Percentiles rank a stretch among this genome's conserved stretches.
Evolutionary conservation across 192 early-diverging fungal species (phyloP).

Genomic region (Martensiomyces pterosporus): DNA sequence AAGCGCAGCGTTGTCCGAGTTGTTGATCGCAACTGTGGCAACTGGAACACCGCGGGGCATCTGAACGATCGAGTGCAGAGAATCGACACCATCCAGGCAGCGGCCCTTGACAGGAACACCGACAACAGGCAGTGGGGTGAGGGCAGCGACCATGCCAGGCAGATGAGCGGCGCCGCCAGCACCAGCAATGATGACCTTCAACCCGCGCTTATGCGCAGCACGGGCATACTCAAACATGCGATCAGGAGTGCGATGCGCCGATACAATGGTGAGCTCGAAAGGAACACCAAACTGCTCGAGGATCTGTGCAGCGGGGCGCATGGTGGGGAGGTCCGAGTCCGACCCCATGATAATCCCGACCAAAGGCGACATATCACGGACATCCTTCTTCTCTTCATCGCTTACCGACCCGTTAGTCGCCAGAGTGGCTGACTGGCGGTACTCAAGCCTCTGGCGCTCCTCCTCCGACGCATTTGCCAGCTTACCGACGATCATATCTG

Average conservation of each 20-base stretch:
- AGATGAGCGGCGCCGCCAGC: conserved; percentile 98
- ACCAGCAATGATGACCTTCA: conserved; percentile 97
- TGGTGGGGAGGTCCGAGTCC: conserved; percentile 93
- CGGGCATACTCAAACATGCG: conserved; percentile 92
- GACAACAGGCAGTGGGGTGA: conserved; percentile 96
- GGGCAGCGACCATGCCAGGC: conserved; percentile 98
- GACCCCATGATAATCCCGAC: conserved; percentile 99
- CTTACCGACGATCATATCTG: conserved; percentile 56
- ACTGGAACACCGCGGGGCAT: conserved; percentile 99
- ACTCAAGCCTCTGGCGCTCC: conserved; percentile 30
- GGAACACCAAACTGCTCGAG: conserved; percentile 87
- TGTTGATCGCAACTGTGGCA: conserved; percentile 98
- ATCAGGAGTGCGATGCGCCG: conserved; percentile 92
- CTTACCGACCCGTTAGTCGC: conserved; percentile 24
- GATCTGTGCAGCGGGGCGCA: conserved; percentile 87
- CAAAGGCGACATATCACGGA: conserved; percentile 56
- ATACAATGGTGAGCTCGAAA: conserved; percentile 96
- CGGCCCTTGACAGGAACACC: conserved; percentile 95
- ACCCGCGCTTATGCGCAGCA: conserved; percentile 78
- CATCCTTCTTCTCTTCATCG: conserved; percentile 27
- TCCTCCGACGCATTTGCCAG: conserved; percentile 45
- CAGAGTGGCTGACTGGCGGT: conserved; percentile 10
- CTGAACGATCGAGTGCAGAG: conserved; percentile 96
- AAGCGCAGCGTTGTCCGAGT: conserved; percentile 93
- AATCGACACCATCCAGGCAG: conserved; percentile 93